Percentiles rank a stretch among this genome's conserved stretches.
Conservation (phyloP, 345 rosid species). For the Eucalyptus pauciflora region DNA sequence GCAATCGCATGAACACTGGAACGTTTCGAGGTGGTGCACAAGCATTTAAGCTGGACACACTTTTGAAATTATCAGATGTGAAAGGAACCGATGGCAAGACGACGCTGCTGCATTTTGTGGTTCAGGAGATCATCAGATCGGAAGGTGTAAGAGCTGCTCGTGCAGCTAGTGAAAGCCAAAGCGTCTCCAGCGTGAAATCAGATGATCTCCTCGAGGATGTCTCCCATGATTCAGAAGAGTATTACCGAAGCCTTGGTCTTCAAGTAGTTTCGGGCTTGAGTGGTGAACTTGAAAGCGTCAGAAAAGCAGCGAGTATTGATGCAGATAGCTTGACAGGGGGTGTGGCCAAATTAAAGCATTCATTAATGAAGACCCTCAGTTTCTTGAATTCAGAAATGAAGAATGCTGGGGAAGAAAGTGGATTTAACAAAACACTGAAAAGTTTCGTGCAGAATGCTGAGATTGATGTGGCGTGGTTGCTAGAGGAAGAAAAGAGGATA, state of each 20-base stretch:
- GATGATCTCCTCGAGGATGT: constrained; percentile 68
- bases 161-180: constrained; percentile 48
- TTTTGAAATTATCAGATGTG: constrained; percentile 85
- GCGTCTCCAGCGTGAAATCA: constrained; percentile 56
- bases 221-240: constrained; percentile 48
- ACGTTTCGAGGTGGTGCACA: constrained; percentile 97
- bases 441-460: constrained; percentile 79
- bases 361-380: constrained; percentile 38
- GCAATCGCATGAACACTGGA: constrained; percentile 97
- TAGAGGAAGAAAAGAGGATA: constrained; percentile 82
- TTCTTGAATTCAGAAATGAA: constrained; percentile 73
- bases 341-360: constrained; percentile 55
- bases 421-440: constrained; percentile 56
- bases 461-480: constrained; percentile 42
- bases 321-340: constrained; percentile 70
- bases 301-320: constrained; percentile 78
- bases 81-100: constrained; percentile 97
- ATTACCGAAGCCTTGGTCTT: constrained; percentile 70
- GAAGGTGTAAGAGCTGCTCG: constrained; percentile 93
- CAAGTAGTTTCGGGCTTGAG: constrained; percentile 67
- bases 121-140: constrained; percentile 83
- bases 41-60: constrained; percentile 97
- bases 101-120: constrained; percentile 92
- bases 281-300: constrained; percentile 75
- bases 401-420: constrained; percentile 55